A percentile compares a stretch with the other conserved stretches of the same genome.
Evolutionary conservation across 441 rosid species (phyloP).

Genomic region (Rhodomyrtus psidioides): DNA sequence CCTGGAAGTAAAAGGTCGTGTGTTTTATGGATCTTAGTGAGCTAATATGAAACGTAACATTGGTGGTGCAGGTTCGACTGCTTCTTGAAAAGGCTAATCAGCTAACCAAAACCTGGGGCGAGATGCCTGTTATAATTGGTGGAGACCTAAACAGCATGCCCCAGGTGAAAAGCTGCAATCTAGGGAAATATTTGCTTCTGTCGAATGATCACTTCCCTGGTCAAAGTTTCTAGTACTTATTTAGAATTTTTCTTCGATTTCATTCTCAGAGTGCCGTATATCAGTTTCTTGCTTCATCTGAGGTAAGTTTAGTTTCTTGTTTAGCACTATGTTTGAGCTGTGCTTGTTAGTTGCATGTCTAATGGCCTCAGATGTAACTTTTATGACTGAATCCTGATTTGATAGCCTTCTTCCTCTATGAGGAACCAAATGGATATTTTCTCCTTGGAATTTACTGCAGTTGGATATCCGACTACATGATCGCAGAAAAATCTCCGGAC

Average conservation of each 20-base stretch:
- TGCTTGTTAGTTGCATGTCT: neutral
- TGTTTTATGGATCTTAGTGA: neutral
- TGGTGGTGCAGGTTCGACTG: conserved; percentile 49
- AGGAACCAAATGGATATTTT: neutral
- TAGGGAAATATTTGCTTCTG: neutral
- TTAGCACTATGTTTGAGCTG: neutral
- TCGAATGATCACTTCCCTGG: neutral
- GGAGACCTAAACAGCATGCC: conserved; percentile 92
- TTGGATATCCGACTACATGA: conserved; percentile 56
- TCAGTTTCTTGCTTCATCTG: conserved; percentile 70
- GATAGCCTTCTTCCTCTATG: neutral
- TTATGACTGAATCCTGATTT: neutral
- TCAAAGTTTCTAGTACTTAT: conserved; percentile 5
- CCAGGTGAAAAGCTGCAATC: conserved; percentile 34
- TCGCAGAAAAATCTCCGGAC: conserved; percentile 74
- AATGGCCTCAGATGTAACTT: neutral
- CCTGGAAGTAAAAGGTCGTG: neutral
- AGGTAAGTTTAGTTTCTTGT: conserved; percentile 43
- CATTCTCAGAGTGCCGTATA: conserved; percentile 77
- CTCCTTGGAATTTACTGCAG: conserved; percentile 30
- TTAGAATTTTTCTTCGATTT: conserved; percentile 8
- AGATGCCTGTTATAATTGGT: conserved; percentile 72
- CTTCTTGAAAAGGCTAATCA: conserved; percentile 72
- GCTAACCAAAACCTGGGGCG: conserved; percentile 77
- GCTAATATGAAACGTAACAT: neutral